Conservation (phyloP, 805 yeast genomes). For the Starmerella kuoi region DNA sequence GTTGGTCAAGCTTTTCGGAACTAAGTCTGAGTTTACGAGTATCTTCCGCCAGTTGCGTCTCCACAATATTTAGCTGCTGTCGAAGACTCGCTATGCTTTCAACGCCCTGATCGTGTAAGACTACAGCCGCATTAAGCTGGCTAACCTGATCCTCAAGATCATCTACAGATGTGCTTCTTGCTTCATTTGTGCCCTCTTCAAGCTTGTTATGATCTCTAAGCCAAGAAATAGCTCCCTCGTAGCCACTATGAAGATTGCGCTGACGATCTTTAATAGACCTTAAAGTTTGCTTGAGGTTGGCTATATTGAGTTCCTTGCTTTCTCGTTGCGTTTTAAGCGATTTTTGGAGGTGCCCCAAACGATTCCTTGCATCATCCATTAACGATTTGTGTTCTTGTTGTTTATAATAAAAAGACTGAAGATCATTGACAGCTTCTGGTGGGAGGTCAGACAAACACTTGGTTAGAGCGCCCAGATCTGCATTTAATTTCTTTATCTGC, state of each 20-base stretch:
- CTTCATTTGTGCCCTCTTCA: background rate
- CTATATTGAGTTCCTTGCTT: background rate
- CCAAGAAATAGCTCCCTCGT: conserved; percentile 4
- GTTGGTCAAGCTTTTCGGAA: conserved; percentile 6
- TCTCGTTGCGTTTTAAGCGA: background rate
- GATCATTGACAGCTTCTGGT: background rate
- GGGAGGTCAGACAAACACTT: background rate
- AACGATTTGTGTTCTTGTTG: background rate
- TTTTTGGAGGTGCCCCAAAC: no score
- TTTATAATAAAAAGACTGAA: background rate
- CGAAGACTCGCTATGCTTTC: conserved; percentile 7
- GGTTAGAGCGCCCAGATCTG: background rate
- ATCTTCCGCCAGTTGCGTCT: conserved; percentile 2
- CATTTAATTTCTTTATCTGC: background rate
- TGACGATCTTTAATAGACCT: background rate
- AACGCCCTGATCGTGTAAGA: conserved; percentile 1
- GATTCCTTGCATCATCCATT: background rate
- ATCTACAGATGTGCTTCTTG: background rate
- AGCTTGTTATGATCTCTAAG: background rate
- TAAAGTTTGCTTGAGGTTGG: background rate
- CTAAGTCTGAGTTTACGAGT: conserved; percentile 4
- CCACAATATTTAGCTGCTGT: conserved; percentile 1
- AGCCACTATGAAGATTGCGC: background rate
- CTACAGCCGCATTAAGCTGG: conserved; percentile 1
- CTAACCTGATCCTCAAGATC: conserved; percentile 8